Conservation (phyloP, 805 yeast genomes). For the Schwanniomyces sp. region DNA sequence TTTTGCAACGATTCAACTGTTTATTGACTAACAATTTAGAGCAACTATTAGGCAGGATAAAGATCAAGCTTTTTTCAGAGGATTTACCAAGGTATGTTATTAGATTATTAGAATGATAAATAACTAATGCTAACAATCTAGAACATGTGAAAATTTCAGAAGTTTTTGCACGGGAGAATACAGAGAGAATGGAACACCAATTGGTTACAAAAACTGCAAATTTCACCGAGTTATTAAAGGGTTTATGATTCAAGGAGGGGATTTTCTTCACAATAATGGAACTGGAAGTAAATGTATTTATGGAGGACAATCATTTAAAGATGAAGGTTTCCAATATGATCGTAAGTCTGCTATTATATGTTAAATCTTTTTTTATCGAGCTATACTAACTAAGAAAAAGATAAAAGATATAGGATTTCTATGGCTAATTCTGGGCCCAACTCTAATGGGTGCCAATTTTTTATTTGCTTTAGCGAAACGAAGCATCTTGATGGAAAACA, state of each 20-base stretch:
- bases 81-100: slow-evolving; percentile 34
- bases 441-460: slow-evolving; percentile 95
- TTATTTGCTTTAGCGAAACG: slow-evolving; percentile 78
- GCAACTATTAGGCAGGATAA: slow-evolving; percentile 38
- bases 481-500: slow-evolving; percentile 93
- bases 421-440: slow-evolving; percentile 75
- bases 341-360: slow-evolving; percentile 17
- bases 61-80: slow-evolving; percentile 41
- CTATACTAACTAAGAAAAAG: slow-evolving; percentile 6
- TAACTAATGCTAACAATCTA: slow-evolving; percentile 9
- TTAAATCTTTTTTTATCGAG: too few species aligned
- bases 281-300: slow-evolving; percentile 42
- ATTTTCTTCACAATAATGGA: slow-evolving; percentile 45
- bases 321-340: slow-evolving; percentile 38
- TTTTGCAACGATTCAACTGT: neutral
- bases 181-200: slow-evolving; percentile 34
- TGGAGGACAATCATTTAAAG: slow-evolving; percentile 41
- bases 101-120: neutral
- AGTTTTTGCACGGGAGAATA: slow-evolving; percentile 54
- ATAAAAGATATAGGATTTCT: slow-evolving; percentile 25
- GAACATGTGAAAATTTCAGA: slow-evolving; percentile 51
- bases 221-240: slow-evolving; percentile 45
- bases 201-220: slow-evolving; percentile 40
- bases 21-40: neutral
- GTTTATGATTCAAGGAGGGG: slow-evolving; percentile 50